phyloP scores from a whole-genome alignment of 2,329 filamentous ascomycete species.

The Magnaporthales sp. region DNA sequence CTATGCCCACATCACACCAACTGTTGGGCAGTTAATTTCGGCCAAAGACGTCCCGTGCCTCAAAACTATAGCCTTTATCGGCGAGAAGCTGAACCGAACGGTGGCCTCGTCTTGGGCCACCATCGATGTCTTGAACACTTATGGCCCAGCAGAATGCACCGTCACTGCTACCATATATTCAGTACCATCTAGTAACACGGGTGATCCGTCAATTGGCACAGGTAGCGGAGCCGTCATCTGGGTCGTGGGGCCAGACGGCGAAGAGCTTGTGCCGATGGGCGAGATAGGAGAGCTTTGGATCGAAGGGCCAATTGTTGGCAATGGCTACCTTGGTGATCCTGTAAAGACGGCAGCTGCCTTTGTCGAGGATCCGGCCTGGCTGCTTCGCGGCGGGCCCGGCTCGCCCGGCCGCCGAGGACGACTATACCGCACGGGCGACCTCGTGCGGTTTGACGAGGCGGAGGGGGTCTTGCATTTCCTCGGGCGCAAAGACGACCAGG shows the following conservation, averaged over 20 bases:
- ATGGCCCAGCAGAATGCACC: constrained; percentile 50
- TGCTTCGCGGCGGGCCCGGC: constrained; percentile 5
- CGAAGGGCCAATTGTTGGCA: constrained; percentile 33
- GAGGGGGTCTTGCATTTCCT: background rate
- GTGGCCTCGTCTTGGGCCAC: background rate
- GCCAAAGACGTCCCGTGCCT: constrained; percentile 5
- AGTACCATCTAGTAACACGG: background rate
- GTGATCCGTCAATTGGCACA: too few species aligned
- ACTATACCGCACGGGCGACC: constrained; percentile 11
- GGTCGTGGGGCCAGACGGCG: constrained; percentile 7
- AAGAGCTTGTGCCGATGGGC: constrained; percentile 11
- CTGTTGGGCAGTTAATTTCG: constrained; percentile 8
- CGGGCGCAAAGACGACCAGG: constrained; percentile 1
- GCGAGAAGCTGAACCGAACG: constrained; percentile 30
- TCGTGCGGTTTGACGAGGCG: background rate
- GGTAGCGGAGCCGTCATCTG: constrained; percentile 5
- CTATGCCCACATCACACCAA: constrained; percentile 45
- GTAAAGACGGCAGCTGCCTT: constrained; percentile 1
- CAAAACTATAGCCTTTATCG: constrained; percentile 45
- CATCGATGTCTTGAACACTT: constrained; percentile 12
- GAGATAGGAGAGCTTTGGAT: constrained; percentile 29
- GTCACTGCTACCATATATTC: constrained; percentile 7
- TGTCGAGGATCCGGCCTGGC: constrained; percentile 13
- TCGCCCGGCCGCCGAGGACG: constrained; percentile 4
- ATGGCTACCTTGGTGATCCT: constrained; percentile 29